Conservation (phyloP, 441 rosid species). For the Pelargonium myrrhifolium region DNA sequence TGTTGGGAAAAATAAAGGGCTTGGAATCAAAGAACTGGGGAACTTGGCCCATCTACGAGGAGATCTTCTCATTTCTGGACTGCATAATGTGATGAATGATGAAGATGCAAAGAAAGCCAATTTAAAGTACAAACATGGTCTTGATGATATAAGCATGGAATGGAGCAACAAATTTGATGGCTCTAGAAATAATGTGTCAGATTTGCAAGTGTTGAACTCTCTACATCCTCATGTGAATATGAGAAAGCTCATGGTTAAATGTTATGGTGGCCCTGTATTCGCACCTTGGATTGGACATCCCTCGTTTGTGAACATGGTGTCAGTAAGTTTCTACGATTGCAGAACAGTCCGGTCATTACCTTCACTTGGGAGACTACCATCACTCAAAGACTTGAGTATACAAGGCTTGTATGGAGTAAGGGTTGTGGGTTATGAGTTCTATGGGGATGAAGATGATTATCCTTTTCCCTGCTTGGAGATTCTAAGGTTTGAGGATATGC, state of each 20-base stretch:
- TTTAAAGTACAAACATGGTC: conserved; percentile 11
- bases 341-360: conserved; percentile 11
- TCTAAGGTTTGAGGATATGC: conserved; percentile 16
- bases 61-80: conserved; percentile 6
- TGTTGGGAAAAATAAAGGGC: conserved; percentile 5
- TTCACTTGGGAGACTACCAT: conserved; percentile 24
- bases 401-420: conserved; percentile 8
- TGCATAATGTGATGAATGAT: conserved; percentile 16
- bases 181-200: not conserved
- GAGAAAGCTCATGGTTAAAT: conserved; percentile 12
- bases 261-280: conserved; percentile 13
- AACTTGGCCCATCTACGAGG: conserved; percentile 12
- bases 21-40: conserved; percentile 11
- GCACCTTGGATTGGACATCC: conserved; percentile 21
- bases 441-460: conserved; percentile 9
- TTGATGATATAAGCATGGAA: conserved; percentile 10
- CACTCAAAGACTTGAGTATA: conserved; percentile 11
- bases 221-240: conserved; percentile 12
- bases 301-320: conserved; percentile 13
- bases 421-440: conserved; percentile 11
- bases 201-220: conserved; percentile 9
- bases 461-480: conserved; percentile 11
- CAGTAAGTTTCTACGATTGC: not conserved
- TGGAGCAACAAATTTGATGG: not conserved
- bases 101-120: conserved; percentile 17